Base-by-base conservation (phyloP, 805 yeast species). In the Teunomyces cretensis region DNA sequence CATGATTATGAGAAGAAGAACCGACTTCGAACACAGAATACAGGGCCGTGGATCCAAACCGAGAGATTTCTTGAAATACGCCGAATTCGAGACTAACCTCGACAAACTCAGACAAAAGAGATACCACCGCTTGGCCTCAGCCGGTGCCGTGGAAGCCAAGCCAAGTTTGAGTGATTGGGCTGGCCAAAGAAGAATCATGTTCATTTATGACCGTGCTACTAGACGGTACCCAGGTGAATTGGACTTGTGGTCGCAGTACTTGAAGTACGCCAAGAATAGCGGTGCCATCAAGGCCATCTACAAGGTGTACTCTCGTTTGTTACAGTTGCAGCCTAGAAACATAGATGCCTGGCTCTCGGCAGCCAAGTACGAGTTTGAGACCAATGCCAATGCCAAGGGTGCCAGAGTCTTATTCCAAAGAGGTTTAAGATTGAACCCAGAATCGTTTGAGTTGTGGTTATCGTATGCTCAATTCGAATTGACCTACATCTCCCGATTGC, bases 271-370 rank as follows among this genome's bases (percentile, higher is more conserved):
- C 26, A 84, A 84, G 56, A 65, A 72, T 12, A 75, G 79, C 44
- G 87, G 86, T 8, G 82, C 89, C 3, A 80, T 85, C 50, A 84
- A 83, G 56, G 81, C 81, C 43, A 80, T 86, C 13, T 88, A 87
- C 60, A 82, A 81, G 51, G 82, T 88, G 6, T 88, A 90, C 63
- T 83, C 91, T 5, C 79, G 81, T 46, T 72, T 92, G 53, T 73
- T 94, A 55, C 88, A 84, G 64, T 68, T 90, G 51, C 98, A 94
- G 61, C 98, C 99, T n/a, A 78, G 86, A 35, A 87, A 91, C 58
- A 79, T 89, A 2, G 86, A 84, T 55, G 86, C 92, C 13, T 94
- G 99, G 99, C 80, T 94, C 35, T 80, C 88, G 57, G 97, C 97
- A 17, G 97, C 97, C 26, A 88, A 88, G 60, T 89, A 88, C 66